Base-by-base conservation (phyloP, 768 basidiomycete species). In the Amyloporia xantha region DNA sequence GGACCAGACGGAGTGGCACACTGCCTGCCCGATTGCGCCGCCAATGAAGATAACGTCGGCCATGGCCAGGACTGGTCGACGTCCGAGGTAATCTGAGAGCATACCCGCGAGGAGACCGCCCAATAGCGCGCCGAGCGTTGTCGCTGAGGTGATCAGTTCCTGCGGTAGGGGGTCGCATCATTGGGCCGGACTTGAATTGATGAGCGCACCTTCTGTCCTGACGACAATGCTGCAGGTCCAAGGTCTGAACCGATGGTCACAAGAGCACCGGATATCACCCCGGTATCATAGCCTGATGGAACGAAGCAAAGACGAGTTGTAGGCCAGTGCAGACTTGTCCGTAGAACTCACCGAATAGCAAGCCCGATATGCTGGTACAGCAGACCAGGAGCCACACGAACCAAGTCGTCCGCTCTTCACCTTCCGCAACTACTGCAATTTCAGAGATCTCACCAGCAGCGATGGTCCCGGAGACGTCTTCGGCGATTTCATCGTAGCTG, bases 111-210 rank as follows among this genome's bases (percentile, higher is more conserved):
- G 69, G 4, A 91, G 71, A 42, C 84, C 82, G n/a, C 87, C 88
- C 2, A 90, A 50, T 4, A 91, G 71, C 0, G 88, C 88, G 10
- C 85, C 86, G 23, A 89, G 71, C 0, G 87, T 91, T 0, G 87
- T 89, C 0, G 86, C 68, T 5, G 85, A 85, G 0, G 87, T 89
- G 61, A 90, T 87, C 27, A 88, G 73, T 74, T 91, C 88, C 84
- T 85, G 57, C 6, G 23, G 23, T 49, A 19, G 21, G 48, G 5
- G 33, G 5, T n/a, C 40, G 28, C 17, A 13, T 20, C 13, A 39
- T 15, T 12, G 33, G 30, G n/a, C 12, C 10, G 27, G 12, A 28
- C 21, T 37, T 19, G 27, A 45, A 21, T 17, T 11, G n/a, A 12
- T 21, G 15, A 23, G 28, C 62, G 35, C 25, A 79, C 84, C 71